Conservation (phyloP, 306 rosid genomes). For the Citrullus colocynthis region DNA sequence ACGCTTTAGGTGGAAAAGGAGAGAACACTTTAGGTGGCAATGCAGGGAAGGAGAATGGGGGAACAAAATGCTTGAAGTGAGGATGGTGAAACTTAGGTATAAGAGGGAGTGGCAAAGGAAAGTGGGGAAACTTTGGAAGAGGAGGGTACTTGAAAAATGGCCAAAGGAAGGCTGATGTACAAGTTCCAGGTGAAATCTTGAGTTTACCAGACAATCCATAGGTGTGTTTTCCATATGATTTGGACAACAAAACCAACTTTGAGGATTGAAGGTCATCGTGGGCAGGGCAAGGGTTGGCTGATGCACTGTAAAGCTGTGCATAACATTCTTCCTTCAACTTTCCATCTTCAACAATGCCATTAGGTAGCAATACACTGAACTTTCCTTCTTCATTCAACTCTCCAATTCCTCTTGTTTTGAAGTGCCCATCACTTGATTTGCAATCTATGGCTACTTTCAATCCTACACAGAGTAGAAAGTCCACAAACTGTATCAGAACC, state of each 20-base stretch:
- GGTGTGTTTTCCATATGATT: constrained; percentile 30
- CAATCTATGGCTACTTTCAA: constrained; percentile 57
- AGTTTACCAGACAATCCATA: constrained; percentile 40
- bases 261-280: constrained; percentile 39
- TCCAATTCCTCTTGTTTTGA: constrained; percentile 52
- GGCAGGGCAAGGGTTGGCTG: constrained; percentile 54
- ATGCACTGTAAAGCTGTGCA: constrained; percentile 68
- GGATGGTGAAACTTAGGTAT: constrained; percentile 5
- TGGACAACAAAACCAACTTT: constrained; percentile 35
- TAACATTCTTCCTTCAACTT: constrained; percentile 61
- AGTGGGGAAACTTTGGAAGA: constrained; percentile 20
- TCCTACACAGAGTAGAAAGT: constrained; percentile 23
- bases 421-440: constrained; percentile 45
- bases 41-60: constrained; percentile 9
- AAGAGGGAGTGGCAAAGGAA: neutral
- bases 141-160: constrained; percentile 30
- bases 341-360: constrained; percentile 36
- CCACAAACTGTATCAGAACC: neutral
- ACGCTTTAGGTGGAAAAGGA: constrained; percentile 11
- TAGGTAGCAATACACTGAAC: constrained; percentile 53
- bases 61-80: constrained; percentile 6
- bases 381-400: constrained; percentile 51
- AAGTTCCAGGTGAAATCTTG: constrained; percentile 58
- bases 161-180: constrained; percentile 59
- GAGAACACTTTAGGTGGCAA: constrained; percentile 11